phyloP scores from a whole-genome alignment of 148 eudicot genomes.

The Rhododendron mucronatum region DNA sequence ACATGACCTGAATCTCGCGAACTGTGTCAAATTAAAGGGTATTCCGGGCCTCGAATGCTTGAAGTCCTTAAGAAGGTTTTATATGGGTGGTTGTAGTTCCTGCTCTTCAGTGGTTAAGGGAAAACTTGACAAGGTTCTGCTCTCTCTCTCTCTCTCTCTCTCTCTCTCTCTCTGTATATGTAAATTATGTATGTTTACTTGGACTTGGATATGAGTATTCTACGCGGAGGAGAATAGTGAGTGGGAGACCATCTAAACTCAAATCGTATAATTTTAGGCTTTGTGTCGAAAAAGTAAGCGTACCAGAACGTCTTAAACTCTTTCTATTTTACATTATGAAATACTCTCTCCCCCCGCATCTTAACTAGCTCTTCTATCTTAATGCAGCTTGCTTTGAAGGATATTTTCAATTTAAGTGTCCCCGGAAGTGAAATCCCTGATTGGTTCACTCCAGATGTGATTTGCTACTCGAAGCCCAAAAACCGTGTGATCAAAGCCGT shows the following conservation, averaged over 20 bases:
- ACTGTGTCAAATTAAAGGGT: conserved; percentile 41
- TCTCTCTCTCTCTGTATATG: not conserved
- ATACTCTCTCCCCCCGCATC: not conserved
- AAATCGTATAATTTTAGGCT: not conserved
- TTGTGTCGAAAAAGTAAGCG: not conserved
- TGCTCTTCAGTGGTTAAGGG: conserved; percentile 25
- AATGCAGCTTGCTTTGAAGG: conserved; percentile 46
- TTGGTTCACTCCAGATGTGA: conserved; percentile 40
- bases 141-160: conserved; percentile 12
- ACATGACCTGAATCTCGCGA: conserved; percentile 43
- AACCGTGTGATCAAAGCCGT: conserved; percentile 39
- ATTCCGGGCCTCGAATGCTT: conserved; percentile 55
- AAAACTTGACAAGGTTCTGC: conserved; percentile 40
- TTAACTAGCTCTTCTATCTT: not conserved
- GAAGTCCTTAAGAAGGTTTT: conserved; percentile 48
- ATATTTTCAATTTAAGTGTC: conserved; percentile 31
- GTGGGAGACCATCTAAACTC: not conserved
- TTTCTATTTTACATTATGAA: not conserved
- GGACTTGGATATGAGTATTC: not conserved
- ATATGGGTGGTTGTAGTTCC: conserved; percentile 47
- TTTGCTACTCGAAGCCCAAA: conserved; percentile 27
- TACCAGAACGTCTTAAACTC: not conserved
- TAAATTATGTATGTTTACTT: no score
- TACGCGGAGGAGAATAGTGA: not conserved
- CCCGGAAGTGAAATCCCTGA: conserved; percentile 53